A percentile compares a stretch with the other conserved stretches of the same genome.
Evolutionary conservation across 2,329 filamentous ascomycete species (phyloP).

Genomic region (Colletotrichum higginsianum): DNA sequence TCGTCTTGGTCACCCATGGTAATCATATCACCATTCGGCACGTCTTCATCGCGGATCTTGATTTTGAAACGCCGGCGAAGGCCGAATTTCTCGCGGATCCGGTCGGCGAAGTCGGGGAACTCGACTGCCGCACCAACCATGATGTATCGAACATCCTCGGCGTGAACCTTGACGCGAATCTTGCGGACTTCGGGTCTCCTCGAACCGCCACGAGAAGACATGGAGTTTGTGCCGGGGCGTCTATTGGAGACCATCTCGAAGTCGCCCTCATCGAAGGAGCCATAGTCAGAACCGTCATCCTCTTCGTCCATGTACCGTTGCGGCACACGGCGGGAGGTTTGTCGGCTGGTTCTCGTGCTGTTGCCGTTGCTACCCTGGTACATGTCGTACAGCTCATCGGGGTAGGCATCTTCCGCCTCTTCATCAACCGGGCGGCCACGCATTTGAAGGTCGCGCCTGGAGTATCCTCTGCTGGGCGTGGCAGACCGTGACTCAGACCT

Average conservation of each 20-base stretch:
- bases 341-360: conserved; percentile 58
- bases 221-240: conserved; percentile 61
- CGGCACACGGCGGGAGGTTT: conserved; percentile 54
- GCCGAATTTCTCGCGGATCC: conserved; percentile 89
- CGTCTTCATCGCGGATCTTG: conserved; percentile 87
- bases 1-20: conserved; percentile 98
- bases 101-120: conserved; percentile 83
- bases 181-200: conserved; percentile 79
- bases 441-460: conserved; percentile 43
- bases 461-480: conserved; percentile 55
- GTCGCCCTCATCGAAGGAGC: conserved; percentile 80
- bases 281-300: conserved; percentile 79
- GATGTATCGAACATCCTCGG: conserved; percentile 91
- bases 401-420: conserved; percentile 75
- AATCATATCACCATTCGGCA: conserved; percentile 88
- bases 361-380: conserved; percentile 60
- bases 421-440: conserved; percentile 49
- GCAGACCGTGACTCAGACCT: conserved; percentile 61
- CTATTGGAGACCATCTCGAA: conserved; percentile 82
- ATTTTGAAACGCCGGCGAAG: conserved; percentile 86
- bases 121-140: conserved; percentile 82
- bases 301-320: conserved; percentile 84
- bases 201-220: conserved; percentile 67
- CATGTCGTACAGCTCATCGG: conserved; percentile 80
- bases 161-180: conserved; percentile 93